These are phyloP conservation scores for Paramecium biaurelia DNA, from an alignment of 73 alveolate species.

Conservation along the genomic window DNA sequence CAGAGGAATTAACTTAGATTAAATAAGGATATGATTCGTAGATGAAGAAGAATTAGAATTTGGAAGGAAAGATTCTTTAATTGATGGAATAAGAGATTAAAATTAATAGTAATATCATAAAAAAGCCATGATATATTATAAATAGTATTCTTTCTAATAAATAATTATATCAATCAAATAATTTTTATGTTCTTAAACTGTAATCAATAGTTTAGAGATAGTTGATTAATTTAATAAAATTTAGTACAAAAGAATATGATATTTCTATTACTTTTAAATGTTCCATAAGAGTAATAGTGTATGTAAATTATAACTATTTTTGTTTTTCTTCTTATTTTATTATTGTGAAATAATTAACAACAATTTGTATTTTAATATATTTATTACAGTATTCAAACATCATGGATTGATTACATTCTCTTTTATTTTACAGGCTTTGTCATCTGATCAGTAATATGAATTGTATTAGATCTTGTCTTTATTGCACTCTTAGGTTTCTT, in stretches of 20 bases:
- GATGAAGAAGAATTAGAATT: neutral
- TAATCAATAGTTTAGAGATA: too few species aligned
- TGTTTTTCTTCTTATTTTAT: too few species aligned
- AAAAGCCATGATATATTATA: neutral
- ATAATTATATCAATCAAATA: neutral
- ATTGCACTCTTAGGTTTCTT: slow-evolving; percentile 5
- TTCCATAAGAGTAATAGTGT: too few species aligned
- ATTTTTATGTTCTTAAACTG: neutral
- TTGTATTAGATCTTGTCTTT: neutral
- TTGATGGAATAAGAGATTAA: neutral
- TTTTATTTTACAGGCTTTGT: neutral
- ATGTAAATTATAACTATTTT: too few species aligned
- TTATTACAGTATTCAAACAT: neutral
- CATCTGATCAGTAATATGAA: neutral
- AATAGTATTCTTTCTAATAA: neutral
- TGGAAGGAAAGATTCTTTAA: neutral
- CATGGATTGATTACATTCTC: neutral
- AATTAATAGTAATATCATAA: neutral
- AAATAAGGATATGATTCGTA: neutral
- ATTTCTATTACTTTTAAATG: too few species aligned
- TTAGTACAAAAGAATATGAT: too few species aligned
- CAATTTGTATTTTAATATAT: neutral
- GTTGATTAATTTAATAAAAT: too few species aligned
- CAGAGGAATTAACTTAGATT: neutral
- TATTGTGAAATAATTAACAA: neutral